Percentiles rank a stretch among this genome's conserved stretches.
These are phyloP conservation scores for Flammula alnicola DNA, from an alignment of 1,284 basidiomycete genomes.

Conservation along the genomic window DNA sequence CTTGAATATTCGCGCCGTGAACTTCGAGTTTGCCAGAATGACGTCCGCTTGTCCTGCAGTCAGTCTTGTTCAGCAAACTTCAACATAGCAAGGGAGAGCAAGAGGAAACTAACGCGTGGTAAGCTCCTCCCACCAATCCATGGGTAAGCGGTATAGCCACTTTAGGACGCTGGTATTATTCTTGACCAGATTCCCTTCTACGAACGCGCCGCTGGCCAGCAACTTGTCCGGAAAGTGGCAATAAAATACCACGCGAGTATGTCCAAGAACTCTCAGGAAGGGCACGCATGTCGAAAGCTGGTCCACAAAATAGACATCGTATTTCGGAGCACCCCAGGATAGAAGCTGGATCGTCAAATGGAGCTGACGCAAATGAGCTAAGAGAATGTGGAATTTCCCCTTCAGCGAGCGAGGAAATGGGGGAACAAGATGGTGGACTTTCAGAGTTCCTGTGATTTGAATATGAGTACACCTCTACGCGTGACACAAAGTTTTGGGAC, in stretches of 20 bases:
- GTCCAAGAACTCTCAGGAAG: slow-evolving; percentile 69
- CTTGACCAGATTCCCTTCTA: slow-evolving; percentile 51
- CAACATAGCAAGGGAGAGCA: background rate
- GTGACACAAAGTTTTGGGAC: background rate
- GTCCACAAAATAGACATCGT: slow-evolving; percentile 94
- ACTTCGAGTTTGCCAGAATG: slow-evolving; percentile 91
- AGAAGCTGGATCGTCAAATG: slow-evolving; percentile 75
- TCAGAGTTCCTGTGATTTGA: slow-evolving; percentile 70
- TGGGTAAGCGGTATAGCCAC: slow-evolving; percentile 81
- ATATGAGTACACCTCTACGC: background rate
- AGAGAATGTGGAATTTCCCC: slow-evolving; percentile 85
- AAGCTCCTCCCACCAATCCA: slow-evolving; percentile 89
- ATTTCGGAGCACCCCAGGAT: slow-evolving; percentile 45
- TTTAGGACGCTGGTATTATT: slow-evolving; percentile 61
- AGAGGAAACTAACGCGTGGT: slow-evolving; percentile 74
- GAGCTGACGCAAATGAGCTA: slow-evolving; percentile 89
- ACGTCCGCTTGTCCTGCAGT: slow-evolving; percentile 76
- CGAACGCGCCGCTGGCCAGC: slow-evolving; percentile 79
- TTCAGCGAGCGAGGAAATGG: slow-evolving; percentile 81
- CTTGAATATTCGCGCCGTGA: slow-evolving; percentile 83
- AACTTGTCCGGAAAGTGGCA: slow-evolving; percentile 98
- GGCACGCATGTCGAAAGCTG: slow-evolving; percentile 94
- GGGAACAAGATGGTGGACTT: slow-evolving; percentile 77
- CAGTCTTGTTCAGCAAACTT: background rate
- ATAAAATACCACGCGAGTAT: slow-evolving; percentile 91